phyloP scores from a whole-genome alignment of 495 filamentous ascomycete genomes.

The Lichenothelia convexa region DNA sequence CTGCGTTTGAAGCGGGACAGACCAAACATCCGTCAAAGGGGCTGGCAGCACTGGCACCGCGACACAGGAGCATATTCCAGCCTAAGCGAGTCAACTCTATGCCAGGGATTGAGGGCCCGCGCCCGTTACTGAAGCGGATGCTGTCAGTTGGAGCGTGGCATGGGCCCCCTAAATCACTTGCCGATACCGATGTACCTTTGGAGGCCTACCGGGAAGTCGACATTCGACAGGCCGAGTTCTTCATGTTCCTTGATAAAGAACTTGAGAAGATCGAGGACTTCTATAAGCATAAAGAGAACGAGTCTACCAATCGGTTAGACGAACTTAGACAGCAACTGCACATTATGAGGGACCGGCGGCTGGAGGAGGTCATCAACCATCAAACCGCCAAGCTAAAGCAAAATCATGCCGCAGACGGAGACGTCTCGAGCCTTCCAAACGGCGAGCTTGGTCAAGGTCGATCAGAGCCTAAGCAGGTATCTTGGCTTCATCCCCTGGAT shows the following conservation, averaged over 20 bases:
- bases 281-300: slow-evolving; percentile 64
- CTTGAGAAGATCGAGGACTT: slow-evolving; percentile 74
- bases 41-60: slow-evolving; percentile 7
- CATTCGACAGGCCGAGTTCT: slow-evolving; percentile 56
- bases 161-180: slow-evolving; percentile 11
- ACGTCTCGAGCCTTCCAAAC: slow-evolving; percentile 1
- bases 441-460: no score
- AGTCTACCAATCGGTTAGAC: slow-evolving; percentile 51
- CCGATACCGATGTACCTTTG: slow-evolving; percentile 21
- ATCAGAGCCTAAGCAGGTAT: slow-evolving; percentile 2
- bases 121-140: slow-evolving; percentile 22
- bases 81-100: slow-evolving; percentile 19
- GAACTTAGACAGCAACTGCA: slow-evolving; percentile 64
- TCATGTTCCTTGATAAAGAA: slow-evolving; percentile 56
- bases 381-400: slow-evolving; percentile 19
- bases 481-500: slow-evolving; percentile 15
- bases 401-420: background rate
- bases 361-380: slow-evolving; percentile 41
- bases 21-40: slow-evolving; percentile 9
- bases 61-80: slow-evolving; percentile 14
- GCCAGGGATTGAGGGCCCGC: slow-evolving; percentile 5
- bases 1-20: background rate
- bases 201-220: slow-evolving; percentile 35
- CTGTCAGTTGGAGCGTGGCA: slow-evolving; percentile 21
- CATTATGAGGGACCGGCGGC: slow-evolving; percentile 65